Percentiles rank a stretch among this genome's conserved stretches.
Evolutionary conservation across 2,329 filamentous ascomycete species (phyloP).

Genomic region (Graphiopsis chlorocephala): DNA sequence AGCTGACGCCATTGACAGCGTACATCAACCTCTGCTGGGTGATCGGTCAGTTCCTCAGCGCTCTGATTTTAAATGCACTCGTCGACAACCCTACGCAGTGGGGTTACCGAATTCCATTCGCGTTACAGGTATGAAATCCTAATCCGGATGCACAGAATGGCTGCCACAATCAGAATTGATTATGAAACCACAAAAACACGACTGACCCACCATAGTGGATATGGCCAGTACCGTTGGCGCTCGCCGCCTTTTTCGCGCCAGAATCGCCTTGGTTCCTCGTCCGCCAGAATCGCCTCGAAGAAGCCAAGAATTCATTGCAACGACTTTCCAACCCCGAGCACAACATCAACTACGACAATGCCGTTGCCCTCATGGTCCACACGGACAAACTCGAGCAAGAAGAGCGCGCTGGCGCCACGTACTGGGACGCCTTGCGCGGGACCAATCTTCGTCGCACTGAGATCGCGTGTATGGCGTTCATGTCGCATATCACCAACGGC

Average conservation of each 20-base stretch:
- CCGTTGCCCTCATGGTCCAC: constrained; percentile 38
- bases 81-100: constrained; percentile 31
- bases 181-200: background rate
- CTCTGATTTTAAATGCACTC: constrained; percentile 34
- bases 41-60: constrained; percentile 37
- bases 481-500: constrained; percentile 36
- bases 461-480: constrained; percentile 39
- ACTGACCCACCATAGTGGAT: constrained; percentile 39
- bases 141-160: background rate
- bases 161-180: background rate
- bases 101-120: constrained; percentile 40
- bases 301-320: constrained; percentile 18
- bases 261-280: constrained; percentile 27
- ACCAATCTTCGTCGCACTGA: constrained; percentile 47
- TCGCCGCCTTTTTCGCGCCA: constrained; percentile 23
- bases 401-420: constrained; percentile 28
- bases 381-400: constrained; percentile 38
- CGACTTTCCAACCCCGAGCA: constrained; percentile 25
- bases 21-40: constrained; percentile 48
- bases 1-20: constrained; percentile 33
- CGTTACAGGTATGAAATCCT: constrained; percentile 31
- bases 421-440: constrained; percentile 39
- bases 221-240: constrained; percentile 32
- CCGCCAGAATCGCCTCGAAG: constrained; percentile 20
- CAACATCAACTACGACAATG: constrained; percentile 29